Evolutionary conservation across 345 rosid species (phyloP).

Genomic region (Euclidium syriacum): DNA sequence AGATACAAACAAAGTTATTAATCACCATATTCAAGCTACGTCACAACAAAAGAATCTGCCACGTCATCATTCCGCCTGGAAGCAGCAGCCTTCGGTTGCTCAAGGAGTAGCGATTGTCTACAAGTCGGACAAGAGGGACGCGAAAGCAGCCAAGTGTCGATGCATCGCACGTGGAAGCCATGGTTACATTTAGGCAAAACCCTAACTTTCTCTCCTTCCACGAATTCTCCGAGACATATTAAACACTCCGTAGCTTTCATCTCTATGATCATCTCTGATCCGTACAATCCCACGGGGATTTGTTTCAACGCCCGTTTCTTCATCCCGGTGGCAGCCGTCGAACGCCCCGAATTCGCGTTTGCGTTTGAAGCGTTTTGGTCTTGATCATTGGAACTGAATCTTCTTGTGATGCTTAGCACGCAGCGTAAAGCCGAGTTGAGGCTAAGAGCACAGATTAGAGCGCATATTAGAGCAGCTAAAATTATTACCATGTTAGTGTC

Average conservation of each 20-base stretch:
- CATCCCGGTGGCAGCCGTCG: constrained; percentile 40
- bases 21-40: constrained; percentile 5
- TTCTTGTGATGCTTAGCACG: constrained; percentile 48
- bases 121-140: constrained; percentile 73
- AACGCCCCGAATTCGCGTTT: constrained; percentile 19
- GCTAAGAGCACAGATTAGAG: constrained; percentile 61
- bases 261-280: constrained; percentile 30
- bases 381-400: constrained; percentile 31
- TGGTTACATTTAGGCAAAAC: constrained; percentile 68
- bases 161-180: constrained; percentile 66
- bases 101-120: constrained; percentile 50
- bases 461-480: constrained; percentile 61
- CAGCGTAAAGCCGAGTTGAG: constrained; percentile 59
- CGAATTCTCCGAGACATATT: constrained; percentile 67
- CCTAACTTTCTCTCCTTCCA: constrained; percentile 60
- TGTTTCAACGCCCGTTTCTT: constrained; percentile 51
- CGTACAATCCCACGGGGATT: constrained; percentile 47
- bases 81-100: constrained; percentile 18
- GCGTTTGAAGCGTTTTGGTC: constrained; percentile 28
- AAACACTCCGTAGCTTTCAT: constrained; percentile 61
- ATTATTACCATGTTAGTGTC: constrained; percentile 79
- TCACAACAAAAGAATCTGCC: constrained; percentile 12
- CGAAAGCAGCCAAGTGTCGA: constrained; percentile 60
- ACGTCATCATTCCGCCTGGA: constrained; percentile 28
- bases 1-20: constrained; percentile 7